A percentile compares a stretch with the other conserved stretches of the same genome.
Conservation (phyloP, 257 asterid species). For the Gardenia jasminoides region DNA sequence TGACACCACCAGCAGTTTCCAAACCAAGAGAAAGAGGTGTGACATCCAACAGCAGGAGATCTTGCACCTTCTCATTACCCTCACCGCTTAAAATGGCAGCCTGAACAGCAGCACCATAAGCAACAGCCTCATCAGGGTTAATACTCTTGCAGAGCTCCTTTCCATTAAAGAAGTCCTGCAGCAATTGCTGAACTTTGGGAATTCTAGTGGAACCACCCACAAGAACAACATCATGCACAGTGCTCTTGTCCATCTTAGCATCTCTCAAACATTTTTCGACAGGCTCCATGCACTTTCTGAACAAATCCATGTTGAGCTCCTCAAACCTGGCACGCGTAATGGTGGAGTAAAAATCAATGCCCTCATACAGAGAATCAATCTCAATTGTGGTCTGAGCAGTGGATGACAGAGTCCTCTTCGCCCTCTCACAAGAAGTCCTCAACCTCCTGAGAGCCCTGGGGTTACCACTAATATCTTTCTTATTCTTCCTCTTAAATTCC, state of each 20-base stretch:
- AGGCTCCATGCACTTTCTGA: conserved; percentile 78
- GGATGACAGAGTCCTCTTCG: conserved; percentile 80
- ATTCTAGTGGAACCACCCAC: conserved; percentile 82
- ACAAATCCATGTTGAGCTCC: conserved; percentile 84
- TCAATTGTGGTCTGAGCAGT: conserved; percentile 86
- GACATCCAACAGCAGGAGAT: conserved; percentile 65
- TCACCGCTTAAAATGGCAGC: conserved; percentile 86
- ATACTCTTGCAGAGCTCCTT: conserved; percentile 90
- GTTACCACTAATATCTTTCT: conserved; percentile 72
- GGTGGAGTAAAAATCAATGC: conserved; percentile 73
- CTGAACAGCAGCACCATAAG: conserved; percentile 86
- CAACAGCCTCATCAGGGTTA: conserved; percentile 85
- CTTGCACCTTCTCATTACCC: conserved; percentile 85
- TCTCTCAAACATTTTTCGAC: conserved; percentile 83
- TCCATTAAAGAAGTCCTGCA: conserved; percentile 83
- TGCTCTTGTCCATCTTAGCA: conserved; percentile 81
- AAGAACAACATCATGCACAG: conserved; percentile 66
- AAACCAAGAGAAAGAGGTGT: conserved; percentile 76
- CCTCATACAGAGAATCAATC: conserved; percentile 70
- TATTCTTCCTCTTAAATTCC: conserved; percentile 75
- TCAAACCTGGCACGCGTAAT: conserved; percentile 81
- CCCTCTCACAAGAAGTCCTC: conserved; percentile 80
- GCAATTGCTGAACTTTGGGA: conserved; percentile 71
- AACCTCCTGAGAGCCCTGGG: conserved; percentile 73
- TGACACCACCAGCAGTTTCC: conserved; percentile 88